Evolutionary conservation across 2,329 filamentous ascomycete species (phyloP).

Genomic region (Penicillium psychrosexuale): DNA sequence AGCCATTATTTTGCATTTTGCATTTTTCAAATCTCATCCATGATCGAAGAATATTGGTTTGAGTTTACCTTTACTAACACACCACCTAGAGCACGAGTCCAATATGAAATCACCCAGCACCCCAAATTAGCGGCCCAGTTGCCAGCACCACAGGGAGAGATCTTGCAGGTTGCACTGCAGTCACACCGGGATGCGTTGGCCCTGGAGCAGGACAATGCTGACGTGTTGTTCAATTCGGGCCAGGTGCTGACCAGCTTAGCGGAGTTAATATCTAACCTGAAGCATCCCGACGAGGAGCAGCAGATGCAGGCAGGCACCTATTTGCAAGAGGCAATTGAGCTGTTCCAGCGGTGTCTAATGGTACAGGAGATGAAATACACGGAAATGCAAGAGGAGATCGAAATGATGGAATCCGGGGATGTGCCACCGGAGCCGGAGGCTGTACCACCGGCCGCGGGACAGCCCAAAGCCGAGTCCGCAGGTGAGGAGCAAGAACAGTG

Average conservation of each 20-base stretch:
- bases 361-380: conserved; percentile 52
- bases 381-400: conserved; percentile 45
- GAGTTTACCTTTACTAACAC: conserved; percentile 2
- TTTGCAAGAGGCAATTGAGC: conserved; percentile 59
- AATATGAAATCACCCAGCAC: conserved; percentile 68
- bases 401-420: conserved; percentile 35
- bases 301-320: conserved; percentile 50
- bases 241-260: conserved; percentile 66
- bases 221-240: conserved; percentile 68
- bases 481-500: conserved; percentile 54
- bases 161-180: conserved; percentile 58
- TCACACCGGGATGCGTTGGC: conserved; percentile 62
- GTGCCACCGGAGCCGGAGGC: conserved; percentile 12
- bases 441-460: conserved; percentile 5
- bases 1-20: background rate
- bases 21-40: background rate
- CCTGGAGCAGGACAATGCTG: conserved; percentile 61
- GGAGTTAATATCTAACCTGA: conserved; percentile 57
- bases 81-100: conserved; percentile 58
- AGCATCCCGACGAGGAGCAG: conserved; percentile 42
- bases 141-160: conserved; percentile 51
- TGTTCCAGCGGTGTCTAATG: conserved; percentile 57
- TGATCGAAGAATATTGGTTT: background rate
- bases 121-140: conserved; percentile 59
- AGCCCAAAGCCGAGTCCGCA: conserved; percentile 12